Base-by-base conservation (phyloP, 139 green algal genomes). In the Chlorella sp. region DNA sequence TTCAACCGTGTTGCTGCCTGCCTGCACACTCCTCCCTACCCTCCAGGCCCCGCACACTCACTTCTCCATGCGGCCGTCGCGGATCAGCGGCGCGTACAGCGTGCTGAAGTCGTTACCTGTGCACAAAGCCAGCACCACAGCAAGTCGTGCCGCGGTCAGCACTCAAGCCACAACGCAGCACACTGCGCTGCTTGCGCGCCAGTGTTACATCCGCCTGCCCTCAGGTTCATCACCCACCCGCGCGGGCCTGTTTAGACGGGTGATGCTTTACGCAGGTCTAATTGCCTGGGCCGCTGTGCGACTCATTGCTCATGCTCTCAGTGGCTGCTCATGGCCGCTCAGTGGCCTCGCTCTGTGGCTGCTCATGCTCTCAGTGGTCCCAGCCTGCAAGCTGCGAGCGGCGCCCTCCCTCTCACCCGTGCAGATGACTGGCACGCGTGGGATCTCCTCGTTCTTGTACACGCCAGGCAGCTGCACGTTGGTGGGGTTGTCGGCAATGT, bases 1-100 rank as follows among this genome's bases (percentile, higher is more conserved):
- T n/a, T n/a, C n/a, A n/a, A n/a, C n/a, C n/a, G n/a, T n/a, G n/a
- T n/a, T n/a, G n/a, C n/a, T n/a, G n/a, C n/a, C n/a, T n/a, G n/a
- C n/a, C n/a, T n/a, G n/a, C n/a, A n/a, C n/a, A n/a, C n/a, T n/a
- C n/a, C n/a, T n/a, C n/a, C n/a, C n/a, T n/a, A n/a, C n/a, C n/a
- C n/a, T n/a, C n/a, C n/a, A n/a, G n/a, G n/a, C n/a, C n/a, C n/a
- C n/a, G n/a, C n/a, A n/a, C n/a, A n/a, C n/a, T n/a, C n/a, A 99
- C 75, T 94, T 96, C 90, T 99, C 96, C 96, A 99, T 99, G 75
- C 96, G 95, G 51, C 95, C 96, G 78, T 99, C 96, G 85, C 96
- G 93, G 74, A 99, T 97, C 50, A 99, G 91, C 35, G 96, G 96
- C 0, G 96, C 96, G 76, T 98, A 99, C 76, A 99, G 89, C 63